Conservation (phyloP, 176 grass and related monocot genomes). For the Chrysopogon serrulatus region DNA sequence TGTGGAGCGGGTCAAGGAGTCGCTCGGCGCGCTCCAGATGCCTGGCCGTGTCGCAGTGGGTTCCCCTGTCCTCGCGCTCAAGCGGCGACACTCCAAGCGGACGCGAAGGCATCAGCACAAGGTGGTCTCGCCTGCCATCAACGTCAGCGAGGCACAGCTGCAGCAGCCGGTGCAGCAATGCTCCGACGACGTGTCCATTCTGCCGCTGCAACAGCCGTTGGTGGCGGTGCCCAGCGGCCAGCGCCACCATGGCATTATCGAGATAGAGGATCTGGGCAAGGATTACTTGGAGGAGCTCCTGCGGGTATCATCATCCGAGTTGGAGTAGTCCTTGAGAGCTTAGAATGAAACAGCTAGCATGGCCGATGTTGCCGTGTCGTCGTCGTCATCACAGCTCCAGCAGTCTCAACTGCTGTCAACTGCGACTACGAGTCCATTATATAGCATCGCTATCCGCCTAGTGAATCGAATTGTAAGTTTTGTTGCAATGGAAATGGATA, state of each 20-base stretch:
- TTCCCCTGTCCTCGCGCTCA: constrained; percentile 39
- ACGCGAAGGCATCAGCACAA: not conserved
- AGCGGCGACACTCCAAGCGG: constrained; percentile 34
- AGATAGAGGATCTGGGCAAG: constrained; percentile 39
- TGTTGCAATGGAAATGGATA: too few relatives aligned
- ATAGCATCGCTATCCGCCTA: too few relatives aligned
- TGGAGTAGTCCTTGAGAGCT: too few relatives aligned
- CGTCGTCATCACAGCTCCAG: too few relatives aligned
- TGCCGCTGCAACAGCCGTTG: too few relatives aligned
- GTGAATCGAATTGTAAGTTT: too few relatives aligned
- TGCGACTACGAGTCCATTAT: too few relatives aligned
- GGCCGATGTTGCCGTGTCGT: too few relatives aligned
- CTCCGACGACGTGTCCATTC: not conserved
- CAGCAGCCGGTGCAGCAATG: not conserved
- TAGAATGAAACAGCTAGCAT: too few relatives aligned
- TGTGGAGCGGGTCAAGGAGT: constrained; percentile 29
- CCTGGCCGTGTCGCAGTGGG: too few relatives aligned
- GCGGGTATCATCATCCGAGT: constrained; percentile 3
- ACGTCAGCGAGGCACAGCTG: not conserved
- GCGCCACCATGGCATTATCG: not conserved
- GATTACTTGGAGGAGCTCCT: constrained; percentile 50
- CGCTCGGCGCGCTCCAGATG: constrained; percentile 11
- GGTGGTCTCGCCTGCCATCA: not conserved
- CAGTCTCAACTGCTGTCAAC: too few relatives aligned
- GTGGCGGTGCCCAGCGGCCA: not conserved